Evolutionary conservation across 371 early-diverging fungal species (phyloP).

Genomic region (Nematocida sp.): DNA sequence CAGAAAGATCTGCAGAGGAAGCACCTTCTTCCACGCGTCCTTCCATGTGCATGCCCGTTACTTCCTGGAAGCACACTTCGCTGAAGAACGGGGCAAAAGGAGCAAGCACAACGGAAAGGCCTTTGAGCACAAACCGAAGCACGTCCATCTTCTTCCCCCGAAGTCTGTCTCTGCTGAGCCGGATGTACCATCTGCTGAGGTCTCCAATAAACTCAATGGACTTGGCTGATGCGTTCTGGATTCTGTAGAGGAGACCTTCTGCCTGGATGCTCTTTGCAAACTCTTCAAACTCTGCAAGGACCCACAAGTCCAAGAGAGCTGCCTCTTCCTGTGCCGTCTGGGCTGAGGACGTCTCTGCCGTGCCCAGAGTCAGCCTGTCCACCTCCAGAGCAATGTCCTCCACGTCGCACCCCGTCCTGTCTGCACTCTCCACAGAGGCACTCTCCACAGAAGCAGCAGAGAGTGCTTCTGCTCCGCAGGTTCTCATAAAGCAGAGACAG

Average conservation of each 20-base stretch:
- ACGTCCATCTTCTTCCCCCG: constrained; percentile 84
- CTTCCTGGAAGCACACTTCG: constrained; percentile 88
- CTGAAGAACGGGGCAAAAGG: constrained; percentile 96
- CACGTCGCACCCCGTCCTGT: constrained; percentile 30
- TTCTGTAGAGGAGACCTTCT: constrained; percentile 68
- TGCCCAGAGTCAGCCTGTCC: neutral
- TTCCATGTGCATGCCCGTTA: neutral
- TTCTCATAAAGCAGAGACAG: constrained; percentile 78
- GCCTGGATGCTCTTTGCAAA: constrained; percentile 49
- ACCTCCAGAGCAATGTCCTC: constrained; percentile 41
- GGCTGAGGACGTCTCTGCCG: neutral
- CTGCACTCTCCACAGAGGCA: no score
- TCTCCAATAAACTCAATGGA: constrained; percentile 81
- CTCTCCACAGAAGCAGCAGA: no score
- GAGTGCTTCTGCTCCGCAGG: constrained; percentile 68
- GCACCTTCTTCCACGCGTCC: constrained; percentile 76
- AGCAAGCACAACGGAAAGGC: constrained; percentile 83
- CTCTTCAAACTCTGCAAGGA: constrained; percentile 47
- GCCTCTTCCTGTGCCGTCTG: constrained; percentile 1
- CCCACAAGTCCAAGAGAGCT: constrained; percentile 61
- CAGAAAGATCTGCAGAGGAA: constrained; percentile 80
- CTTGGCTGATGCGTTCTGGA: constrained; percentile 87
- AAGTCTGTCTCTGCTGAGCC: constrained; percentile 91
- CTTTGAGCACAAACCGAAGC: constrained; percentile 81
- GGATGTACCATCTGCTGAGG: constrained; percentile 97